Conservation (phyloP, 345 rosid genomes). For the Citrus medica region DNA sequence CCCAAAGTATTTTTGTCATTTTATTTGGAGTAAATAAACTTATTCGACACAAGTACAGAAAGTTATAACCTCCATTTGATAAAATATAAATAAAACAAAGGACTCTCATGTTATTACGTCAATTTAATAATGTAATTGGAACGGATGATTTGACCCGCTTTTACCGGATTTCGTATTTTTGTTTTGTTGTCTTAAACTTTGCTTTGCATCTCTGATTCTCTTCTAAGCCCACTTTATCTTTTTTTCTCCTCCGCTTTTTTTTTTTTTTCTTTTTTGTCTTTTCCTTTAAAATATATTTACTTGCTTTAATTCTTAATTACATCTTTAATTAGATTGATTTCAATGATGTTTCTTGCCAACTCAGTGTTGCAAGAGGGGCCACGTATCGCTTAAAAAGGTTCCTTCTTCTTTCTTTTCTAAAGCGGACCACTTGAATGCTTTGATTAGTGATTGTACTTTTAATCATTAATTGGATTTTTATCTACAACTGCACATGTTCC, state of each 20-base stretch:
- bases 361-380: not conserved
- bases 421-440: not conserved
- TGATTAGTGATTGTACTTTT: not conserved
- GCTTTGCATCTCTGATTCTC: not conserved
- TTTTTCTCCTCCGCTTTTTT: not conserved
- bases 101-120: too few species aligned
- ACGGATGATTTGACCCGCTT: conserved; percentile 16
- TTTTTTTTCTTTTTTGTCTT: not conserved
- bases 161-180: conserved; percentile 3
- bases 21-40: too few species aligned
- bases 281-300: not conserved
- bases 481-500: too few species aligned
- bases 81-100: too few species aligned
- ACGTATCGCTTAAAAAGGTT: not conserved
- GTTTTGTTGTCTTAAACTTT: not conserved
- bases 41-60: too few species aligned
- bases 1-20: too few species aligned
- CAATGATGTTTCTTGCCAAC: conserved; percentile 17
- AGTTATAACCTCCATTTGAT: too few species aligned
- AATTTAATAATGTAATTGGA: not conserved
- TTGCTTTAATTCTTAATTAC: not conserved
- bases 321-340: not conserved
- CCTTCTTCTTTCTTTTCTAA: not conserved
- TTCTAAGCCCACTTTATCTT: not conserved
- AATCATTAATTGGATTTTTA: not conserved